Evolutionary conservation across 768 basidiomycete species (phyloP).

Genomic region (Russula abietina): DNA sequence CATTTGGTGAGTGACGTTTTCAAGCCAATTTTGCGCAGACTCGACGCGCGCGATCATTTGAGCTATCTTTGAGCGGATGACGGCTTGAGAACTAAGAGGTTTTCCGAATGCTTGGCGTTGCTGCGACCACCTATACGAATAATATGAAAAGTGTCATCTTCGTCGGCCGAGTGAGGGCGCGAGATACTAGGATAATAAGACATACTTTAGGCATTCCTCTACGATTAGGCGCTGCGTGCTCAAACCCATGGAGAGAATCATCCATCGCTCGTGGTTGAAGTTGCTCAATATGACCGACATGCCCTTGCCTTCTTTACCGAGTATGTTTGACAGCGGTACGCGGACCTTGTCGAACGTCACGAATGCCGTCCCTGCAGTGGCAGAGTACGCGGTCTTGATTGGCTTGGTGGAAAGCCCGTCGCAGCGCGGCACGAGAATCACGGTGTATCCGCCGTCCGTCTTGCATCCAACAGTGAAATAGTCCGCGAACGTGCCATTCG

Average conservation of each 20-base stretch:
- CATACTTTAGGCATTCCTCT: conserved; percentile 84
- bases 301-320: conserved; percentile 83
- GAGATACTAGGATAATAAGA: neutral
- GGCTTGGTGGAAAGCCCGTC: conserved; percentile 75
- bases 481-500: conserved; percentile 80
- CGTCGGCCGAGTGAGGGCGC: neutral
- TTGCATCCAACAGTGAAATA: conserved; percentile 77
- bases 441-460: conserved; percentile 68
- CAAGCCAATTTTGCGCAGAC: conserved; percentile 81
- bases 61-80: conserved; percentile 84
- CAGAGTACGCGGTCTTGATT: conserved; percentile 90
- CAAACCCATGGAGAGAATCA: conserved; percentile 67
- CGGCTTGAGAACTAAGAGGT: conserved; percentile 72
- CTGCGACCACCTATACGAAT: conserved; percentile 62
- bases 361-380: conserved; percentile 85
- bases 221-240: conserved; percentile 74
- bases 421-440: conserved; percentile 67
- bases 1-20: conserved; percentile 88
- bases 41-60: conserved; percentile 89
- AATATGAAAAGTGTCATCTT: conserved; percentile 4
- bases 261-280: conserved; percentile 89
- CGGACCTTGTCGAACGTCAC: conserved; percentile 75
- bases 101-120: conserved; percentile 91
- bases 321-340: conserved; percentile 78
- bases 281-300: conserved; percentile 78